phyloP scores from a whole-genome alignment of 768 basidiomycete species.

The Tricholoma terreum region DNA sequence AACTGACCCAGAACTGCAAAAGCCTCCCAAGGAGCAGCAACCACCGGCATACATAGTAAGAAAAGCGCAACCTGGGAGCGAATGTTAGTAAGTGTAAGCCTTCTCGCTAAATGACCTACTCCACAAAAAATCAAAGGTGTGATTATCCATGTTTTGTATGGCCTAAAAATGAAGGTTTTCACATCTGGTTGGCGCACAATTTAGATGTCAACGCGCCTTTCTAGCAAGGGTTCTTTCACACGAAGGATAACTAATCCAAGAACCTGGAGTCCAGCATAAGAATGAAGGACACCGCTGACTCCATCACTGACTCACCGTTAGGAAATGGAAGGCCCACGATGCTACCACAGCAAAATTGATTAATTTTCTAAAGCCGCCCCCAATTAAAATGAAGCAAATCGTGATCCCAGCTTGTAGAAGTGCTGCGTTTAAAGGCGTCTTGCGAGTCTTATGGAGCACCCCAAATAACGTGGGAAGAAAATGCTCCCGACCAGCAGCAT shows the following conservation, averaged over 20 bases:
- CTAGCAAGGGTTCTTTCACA: constrained; percentile 85
- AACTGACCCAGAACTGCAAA: constrained; percentile 77
- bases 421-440: constrained; percentile 88
- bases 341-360: constrained; percentile 90
- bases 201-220: constrained; percentile 43
- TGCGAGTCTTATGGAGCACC: constrained; percentile 64
- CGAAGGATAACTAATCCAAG: constrained; percentile 85
- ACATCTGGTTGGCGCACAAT: neutral
- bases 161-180: constrained; percentile 42
- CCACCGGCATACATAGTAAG: constrained; percentile 89
- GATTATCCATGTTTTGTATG: constrained; percentile 88
- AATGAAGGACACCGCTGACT: neutral
- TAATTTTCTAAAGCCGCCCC: constrained; percentile 85
- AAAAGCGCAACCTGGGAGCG: constrained; percentile 75
- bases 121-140: constrained; percentile 90
- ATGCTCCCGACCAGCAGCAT: constrained; percentile 83
- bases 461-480: constrained; percentile 87
- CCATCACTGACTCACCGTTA: constrained; percentile 54
- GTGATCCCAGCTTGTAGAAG: constrained; percentile 75
- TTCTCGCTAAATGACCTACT: constrained; percentile 40
- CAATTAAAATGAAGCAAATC: constrained; percentile 74
- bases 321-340: constrained; percentile 84
- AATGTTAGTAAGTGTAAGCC: constrained; percentile 1
- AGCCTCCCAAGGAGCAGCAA: constrained; percentile 89
- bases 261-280: constrained; percentile 45